Conservation (phyloP, 805 yeast genomes). For the Ogataea pignaliae region DNA sequence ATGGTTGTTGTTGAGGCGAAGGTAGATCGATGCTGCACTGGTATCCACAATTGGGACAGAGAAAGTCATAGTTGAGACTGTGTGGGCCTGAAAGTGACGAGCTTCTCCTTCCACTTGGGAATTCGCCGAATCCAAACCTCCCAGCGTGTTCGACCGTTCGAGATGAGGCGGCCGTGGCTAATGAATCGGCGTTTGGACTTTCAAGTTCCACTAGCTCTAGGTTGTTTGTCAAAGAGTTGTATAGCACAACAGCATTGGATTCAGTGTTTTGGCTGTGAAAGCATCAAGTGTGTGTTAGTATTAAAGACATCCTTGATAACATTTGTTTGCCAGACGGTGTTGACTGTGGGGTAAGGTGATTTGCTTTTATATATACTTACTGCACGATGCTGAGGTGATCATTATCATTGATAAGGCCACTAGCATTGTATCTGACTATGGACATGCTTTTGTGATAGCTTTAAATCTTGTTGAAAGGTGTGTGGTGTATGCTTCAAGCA, state of each 20-base stretch:
- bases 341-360: not conserved
- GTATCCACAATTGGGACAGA: conserved; percentile 28
- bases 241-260: conserved; percentile 26
- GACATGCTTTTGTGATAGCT: no score
- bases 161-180: no score
- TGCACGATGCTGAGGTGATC: conserved; percentile 15
- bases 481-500: no score
- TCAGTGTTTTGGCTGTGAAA: conserved; percentile 16
- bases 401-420: conserved; percentile 1
- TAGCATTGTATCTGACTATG: conserved; percentile 11
- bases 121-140: not conserved
- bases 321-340: not conserved
- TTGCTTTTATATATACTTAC: conserved; percentile 2
- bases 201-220: conserved; percentile 23
- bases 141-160: not conserved
- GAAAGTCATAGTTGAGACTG: conserved; percentile 9
- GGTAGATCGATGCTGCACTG: conserved; percentile 11
- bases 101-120: conserved; percentile 3
- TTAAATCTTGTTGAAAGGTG: no score
- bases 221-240: conserved; percentile 24
- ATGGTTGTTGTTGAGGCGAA: not conserved
- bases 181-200: no score
- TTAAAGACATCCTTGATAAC: not conserved
- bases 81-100: conserved; percentile 6
- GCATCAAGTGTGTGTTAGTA: conserved; percentile 2